Evolutionary conservation across 2,329 filamentous ascomycete species (phyloP).

Genomic region (Talaromyces sp.): DNA sequence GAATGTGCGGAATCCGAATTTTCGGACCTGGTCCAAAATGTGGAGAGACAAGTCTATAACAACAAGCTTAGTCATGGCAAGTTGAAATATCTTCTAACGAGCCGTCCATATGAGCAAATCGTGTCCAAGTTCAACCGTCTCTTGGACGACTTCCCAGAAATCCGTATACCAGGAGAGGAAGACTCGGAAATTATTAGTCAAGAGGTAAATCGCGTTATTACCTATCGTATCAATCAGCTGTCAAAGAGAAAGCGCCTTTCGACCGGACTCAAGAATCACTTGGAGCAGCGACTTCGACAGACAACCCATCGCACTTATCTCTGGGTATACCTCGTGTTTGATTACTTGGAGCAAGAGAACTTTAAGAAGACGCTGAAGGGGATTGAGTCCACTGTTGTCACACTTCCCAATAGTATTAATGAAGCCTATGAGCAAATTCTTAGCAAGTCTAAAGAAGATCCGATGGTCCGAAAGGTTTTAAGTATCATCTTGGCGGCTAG

Average conservation of each 20-base stretch:
- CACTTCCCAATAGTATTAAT: slow-evolving; percentile 29
- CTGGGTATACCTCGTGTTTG: neutral
- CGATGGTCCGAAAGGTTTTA: slow-evolving; percentile 17
- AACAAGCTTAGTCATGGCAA: neutral
- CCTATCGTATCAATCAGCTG: neutral
- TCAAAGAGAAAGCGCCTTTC: neutral
- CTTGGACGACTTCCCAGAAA: slow-evolving; percentile 21
- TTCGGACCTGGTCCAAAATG: slow-evolving; percentile 21
- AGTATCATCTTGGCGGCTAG: slow-evolving; percentile 20
- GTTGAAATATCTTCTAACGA: slow-evolving; percentile 38
- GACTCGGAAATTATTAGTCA: slow-evolving; percentile 34
- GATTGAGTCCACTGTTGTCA: neutral
- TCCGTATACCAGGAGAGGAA: slow-evolving; percentile 38
- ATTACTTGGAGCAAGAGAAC: neutral
- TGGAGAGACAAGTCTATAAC: neutral
- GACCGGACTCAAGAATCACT: neutral
- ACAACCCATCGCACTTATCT: neutral
- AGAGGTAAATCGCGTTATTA: slow-evolving; percentile 39
- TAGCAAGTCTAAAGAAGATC: slow-evolving; percentile 15
- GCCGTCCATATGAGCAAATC: slow-evolving; percentile 32
- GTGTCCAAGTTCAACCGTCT: slow-evolving; percentile 15
- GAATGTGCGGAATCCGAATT: slow-evolving; percentile 32
- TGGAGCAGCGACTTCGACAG: neutral
- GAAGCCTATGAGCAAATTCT: slow-evolving; percentile 29
- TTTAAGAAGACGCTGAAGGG: neutral